Percentiles rank a stretch among this genome's conserved stretches.
Conservation (phyloP, 2,329 filamentous ascomycete species). For the Lecanicillium sp. region DNA sequence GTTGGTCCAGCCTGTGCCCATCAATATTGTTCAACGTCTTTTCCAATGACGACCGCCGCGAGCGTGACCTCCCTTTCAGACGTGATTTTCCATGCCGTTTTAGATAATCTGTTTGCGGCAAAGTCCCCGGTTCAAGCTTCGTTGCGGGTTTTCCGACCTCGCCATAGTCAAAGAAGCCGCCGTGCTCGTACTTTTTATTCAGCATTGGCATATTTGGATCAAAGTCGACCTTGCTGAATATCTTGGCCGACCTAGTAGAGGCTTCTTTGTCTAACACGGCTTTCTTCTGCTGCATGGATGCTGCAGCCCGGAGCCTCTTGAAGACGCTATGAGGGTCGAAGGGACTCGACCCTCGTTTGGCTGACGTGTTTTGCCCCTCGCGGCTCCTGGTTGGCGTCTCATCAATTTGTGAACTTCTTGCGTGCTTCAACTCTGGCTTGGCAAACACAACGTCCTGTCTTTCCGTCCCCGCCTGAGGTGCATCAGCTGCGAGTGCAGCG, state of each 20-base stretch:
- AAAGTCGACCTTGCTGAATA: conserved; percentile 49
- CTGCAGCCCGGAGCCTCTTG: conserved; percentile 46
- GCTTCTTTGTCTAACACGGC: conserved; percentile 13
- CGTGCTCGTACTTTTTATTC: conserved; percentile 51
- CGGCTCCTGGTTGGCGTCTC: conserved; percentile 23
- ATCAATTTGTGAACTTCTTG: conserved; percentile 44
- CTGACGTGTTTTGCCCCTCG: conserved; percentile 20
- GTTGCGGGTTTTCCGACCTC: conserved; percentile 3
- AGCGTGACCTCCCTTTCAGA: conserved; percentile 22
- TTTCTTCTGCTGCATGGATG: conserved; percentile 18
- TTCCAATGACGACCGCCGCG: conserved; percentile 5
- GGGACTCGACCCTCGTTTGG: conserved; percentile 48
- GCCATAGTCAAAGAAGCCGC: conserved; percentile 44
- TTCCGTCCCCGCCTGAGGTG: conserved; percentile 11
- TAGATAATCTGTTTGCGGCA: conserved; percentile 41
- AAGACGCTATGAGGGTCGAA: conserved; percentile 52
- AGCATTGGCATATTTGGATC: conserved; percentile 44
- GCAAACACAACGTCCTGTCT: conserved; percentile 36
- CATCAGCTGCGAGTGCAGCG: conserved; percentile 10
- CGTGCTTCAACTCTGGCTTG: conserved; percentile 53
- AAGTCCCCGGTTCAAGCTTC: conserved; percentile 22
- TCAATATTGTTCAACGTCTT: conserved; percentile 3
- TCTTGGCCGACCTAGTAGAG: conserved; percentile 31
- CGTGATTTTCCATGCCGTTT: conserved; percentile 37
- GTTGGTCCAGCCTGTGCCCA: background rate